These are phyloP conservation scores for Rhizodiscina lignyota DNA, from an alignment of 495 filamentous ascomycete genomes.

Conservation along the genomic window DNA sequence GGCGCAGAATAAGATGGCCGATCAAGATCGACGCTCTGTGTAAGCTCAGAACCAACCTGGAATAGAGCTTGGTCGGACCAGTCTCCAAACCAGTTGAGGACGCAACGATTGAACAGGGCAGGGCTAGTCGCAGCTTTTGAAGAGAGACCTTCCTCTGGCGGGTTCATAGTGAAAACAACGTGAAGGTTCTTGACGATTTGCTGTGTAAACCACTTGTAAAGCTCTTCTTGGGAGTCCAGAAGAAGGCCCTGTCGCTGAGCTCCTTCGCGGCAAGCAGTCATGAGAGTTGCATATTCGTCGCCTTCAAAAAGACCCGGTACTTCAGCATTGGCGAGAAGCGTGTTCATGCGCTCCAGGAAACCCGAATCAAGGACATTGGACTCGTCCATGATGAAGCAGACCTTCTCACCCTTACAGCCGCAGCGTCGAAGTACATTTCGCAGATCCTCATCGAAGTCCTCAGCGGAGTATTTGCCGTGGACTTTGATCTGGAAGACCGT, in stretches of 20 bases:
- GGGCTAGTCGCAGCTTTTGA: conserved; percentile 96
- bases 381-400: conserved; percentile 99
- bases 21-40: conserved; percentile 87
- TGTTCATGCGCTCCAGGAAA: conserved; percentile 98
- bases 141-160: conserved; percentile 85
- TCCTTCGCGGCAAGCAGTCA: conserved; percentile 97
- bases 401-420: conserved; percentile 96
- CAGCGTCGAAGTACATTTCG: conserved; percentile 82
- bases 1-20: conserved; percentile 71
- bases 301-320: conserved; percentile 96
- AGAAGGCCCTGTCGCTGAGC: conserved; percentile 90
- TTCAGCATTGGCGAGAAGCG: conserved; percentile 91
- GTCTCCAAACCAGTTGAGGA: conserved; percentile 99
- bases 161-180: conserved; percentile 99
- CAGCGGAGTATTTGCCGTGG: conserved; percentile 92
- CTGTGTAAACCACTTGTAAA: conserved; percentile 99
- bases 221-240: conserved; percentile 90
- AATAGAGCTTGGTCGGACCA: conserved; percentile 99
- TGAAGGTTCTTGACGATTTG: conserved; percentile 98
- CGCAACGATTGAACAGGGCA: conserved; percentile 95
- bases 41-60: conserved; percentile 92
- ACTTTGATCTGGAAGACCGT: conserved; percentile 99
- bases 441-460: conserved; percentile 97
- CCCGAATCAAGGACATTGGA: conserved; percentile 96
- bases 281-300: conserved; percentile 85